Conservation (phyloP, 2,329 filamentous ascomycete genomes). For the Colletotrichum viniferum region DNA sequence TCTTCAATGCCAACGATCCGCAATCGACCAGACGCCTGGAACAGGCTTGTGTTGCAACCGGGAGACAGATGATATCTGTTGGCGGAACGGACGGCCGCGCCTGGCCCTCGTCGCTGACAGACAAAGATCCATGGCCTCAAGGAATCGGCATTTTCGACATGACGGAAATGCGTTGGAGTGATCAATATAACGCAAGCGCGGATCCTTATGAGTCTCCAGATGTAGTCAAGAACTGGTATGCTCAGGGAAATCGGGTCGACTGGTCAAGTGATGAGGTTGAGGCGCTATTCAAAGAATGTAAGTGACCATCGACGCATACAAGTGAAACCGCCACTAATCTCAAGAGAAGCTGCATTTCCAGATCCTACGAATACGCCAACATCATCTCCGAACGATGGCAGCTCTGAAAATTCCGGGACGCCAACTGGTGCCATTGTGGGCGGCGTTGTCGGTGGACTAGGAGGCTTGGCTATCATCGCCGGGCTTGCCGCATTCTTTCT, state of each 20-base stretch:
- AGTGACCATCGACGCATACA: rapidly evolving
- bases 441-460: neutral
- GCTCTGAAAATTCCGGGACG: rapidly evolving
- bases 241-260: neutral
- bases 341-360: neutral
- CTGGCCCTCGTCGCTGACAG: neutral
- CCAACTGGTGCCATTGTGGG: neutral
- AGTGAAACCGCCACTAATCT: neutral
- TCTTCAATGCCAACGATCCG: conserved; percentile 31
- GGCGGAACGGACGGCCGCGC: conserved; percentile 30
- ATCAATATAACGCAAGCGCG: neutral
- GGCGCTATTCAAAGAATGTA: neutral
- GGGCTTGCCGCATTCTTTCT: neutral
- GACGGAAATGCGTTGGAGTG: conserved; percentile 36
- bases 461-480: rapidly evolving
- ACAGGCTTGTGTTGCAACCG: conserved; percentile 39
- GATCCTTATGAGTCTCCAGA: neutral
- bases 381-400: neutral
- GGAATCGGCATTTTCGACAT: conserved; percentile 45
- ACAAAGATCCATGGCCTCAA: conserved; percentile 37
- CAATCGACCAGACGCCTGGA: conserved; percentile 29
- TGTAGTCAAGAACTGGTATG: neutral
- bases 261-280: neutral
- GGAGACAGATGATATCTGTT: conserved; percentile 42
- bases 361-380: neutral